Conservation (phyloP, 2,329 filamentous ascomycete species). For the Hypoxylon sp. region DNA sequence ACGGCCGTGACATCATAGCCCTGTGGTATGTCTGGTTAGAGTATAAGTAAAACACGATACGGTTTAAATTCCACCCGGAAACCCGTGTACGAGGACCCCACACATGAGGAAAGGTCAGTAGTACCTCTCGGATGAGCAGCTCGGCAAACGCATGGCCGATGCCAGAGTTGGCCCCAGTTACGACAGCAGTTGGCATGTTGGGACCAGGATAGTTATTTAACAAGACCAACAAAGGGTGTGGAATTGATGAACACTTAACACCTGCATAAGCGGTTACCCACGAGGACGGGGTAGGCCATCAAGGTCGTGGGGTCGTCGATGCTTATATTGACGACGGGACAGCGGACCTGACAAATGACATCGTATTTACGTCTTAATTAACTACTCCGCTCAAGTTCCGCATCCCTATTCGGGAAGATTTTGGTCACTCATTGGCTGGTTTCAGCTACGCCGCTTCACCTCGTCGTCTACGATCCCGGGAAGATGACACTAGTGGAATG, state of each 20-base stretch:
- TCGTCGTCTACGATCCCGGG: constrained; percentile 12
- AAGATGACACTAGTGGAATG: background rate
- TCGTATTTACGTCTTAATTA: constrained; percentile 15
- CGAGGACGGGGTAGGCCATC: constrained; percentile 39
- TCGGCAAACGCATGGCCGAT: constrained; percentile 57
- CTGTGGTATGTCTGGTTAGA: constrained; percentile 11
- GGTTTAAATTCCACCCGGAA: too few species aligned
- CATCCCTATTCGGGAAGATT: constrained; percentile 39
- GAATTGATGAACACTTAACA: constrained; percentile 25
- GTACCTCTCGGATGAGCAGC: constrained; percentile 43
- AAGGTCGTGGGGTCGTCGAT: constrained; percentile 46
- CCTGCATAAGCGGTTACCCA: constrained; percentile 34
- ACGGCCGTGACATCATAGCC: constrained; percentile 42
- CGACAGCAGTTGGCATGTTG: constrained; percentile 57
- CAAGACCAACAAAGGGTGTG: constrained; percentile 5
- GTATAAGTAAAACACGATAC: background rate
- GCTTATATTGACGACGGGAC: constrained; percentile 43
- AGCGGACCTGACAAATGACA: constrained; percentile 27
- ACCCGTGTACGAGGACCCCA: background rate
- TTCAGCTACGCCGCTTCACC: constrained; percentile 4
- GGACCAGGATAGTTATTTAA: background rate
- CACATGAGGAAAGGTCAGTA: background rate
- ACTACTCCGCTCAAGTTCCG: constrained; percentile 24
- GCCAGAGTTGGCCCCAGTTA: constrained; percentile 60
- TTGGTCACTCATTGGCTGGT: constrained; percentile 40